A percentile compares a stretch with the other conserved stretches of the same genome.
Conservation (phyloP, 768 basidiomycete genomes). For the Tephrocybe sp. region DNA sequence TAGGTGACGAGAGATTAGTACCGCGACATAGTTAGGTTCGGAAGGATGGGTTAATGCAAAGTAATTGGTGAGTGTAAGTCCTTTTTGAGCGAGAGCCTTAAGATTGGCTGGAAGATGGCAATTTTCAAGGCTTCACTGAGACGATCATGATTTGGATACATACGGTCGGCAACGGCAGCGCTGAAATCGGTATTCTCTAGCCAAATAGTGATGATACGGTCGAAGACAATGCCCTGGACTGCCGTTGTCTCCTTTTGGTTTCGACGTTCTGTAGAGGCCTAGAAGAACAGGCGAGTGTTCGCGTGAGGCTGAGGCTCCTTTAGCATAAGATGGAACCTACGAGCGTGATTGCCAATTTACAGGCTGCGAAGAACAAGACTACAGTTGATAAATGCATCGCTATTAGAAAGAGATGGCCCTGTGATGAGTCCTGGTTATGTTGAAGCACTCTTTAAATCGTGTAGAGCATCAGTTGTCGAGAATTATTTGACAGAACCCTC, state of each 20-base stretch:
- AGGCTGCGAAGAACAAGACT: no score
- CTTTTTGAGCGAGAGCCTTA: constrained; percentile 43
- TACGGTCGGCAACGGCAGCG: constrained; percentile 24
- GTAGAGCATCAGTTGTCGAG: no score
- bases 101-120: constrained; percentile 22
- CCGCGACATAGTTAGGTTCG: constrained; percentile 57
- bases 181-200: constrained; percentile 64
- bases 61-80: constrained; percentile 45
- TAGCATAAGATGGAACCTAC: no score
- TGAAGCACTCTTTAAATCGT: no score
- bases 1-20: no score
- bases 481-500: no score
- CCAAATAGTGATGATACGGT: constrained; percentile 45
- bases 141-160: background rate
- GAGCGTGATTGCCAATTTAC: no score
- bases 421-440: no score
- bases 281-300: no score
- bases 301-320: no score
- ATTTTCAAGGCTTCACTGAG: background rate
- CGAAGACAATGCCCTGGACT: constrained; percentile 25
- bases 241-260: background rate
- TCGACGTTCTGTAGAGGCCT: background rate
- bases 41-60: constrained; percentile 57
- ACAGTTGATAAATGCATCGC: no score
- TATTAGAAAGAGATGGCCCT: no score